A percentile compares a stretch with the other conserved stretches of the same genome.
These are phyloP conservation scores for Chloromonas sp. DNA, from an alignment of 163 green algal species.

Conservation along the genomic window DNA sequence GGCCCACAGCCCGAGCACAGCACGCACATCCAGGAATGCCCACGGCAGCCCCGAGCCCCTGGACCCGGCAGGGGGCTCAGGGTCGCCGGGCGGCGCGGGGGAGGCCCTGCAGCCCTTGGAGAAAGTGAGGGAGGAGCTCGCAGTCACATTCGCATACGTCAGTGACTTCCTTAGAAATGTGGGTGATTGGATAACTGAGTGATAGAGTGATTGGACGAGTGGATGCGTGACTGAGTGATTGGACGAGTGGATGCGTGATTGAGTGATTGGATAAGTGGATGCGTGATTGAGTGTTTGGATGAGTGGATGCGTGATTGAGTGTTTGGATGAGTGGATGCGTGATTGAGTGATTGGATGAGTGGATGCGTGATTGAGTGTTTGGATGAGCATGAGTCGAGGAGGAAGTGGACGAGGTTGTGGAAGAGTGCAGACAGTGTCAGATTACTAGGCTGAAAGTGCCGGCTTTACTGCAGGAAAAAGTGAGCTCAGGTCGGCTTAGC, in stretches of 20 bases:
- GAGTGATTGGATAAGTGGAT: neutral
- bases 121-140: constrained; percentile 40
- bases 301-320: too few species aligned
- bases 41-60: neutral
- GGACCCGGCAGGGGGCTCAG: neutral
- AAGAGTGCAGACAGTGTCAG: too few species aligned
- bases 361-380: too few species aligned
- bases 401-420: too few species aligned
- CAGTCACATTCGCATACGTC: constrained; percentile 32
- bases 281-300: too few species aligned
- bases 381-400: too few species aligned
- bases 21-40: neutral
- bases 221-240: neutral
- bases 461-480: too few species aligned
- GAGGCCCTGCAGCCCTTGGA: constrained; percentile 4
- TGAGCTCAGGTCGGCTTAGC: too few species aligned
- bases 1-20: neutral
- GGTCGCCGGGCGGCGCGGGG: too few species aligned
- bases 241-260: neutral
- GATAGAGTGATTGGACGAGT: neutral
- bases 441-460: too few species aligned
- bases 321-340: too few species aligned
- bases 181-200: neutral
- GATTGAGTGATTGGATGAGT: too few species aligned
- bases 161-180: constrained; percentile 45